Conservation (phyloP, 139 green algal species). For the Chlamydomonas sp. region DNA sequence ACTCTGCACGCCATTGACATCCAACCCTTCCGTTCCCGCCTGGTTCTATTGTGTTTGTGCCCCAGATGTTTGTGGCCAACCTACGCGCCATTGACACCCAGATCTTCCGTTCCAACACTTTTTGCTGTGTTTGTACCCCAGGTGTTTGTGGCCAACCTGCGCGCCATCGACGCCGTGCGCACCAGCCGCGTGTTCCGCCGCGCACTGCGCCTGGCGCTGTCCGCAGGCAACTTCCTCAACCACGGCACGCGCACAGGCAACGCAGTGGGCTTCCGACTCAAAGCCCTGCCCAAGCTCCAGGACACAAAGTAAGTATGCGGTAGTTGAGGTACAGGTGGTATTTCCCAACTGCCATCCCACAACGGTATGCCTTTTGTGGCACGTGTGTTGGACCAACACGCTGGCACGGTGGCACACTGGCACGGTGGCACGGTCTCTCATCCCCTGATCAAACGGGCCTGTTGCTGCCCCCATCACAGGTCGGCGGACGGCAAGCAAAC, state of each 20-base stretch:
- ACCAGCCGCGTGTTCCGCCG: conserved; percentile 38
- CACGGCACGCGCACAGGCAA: conserved; percentile 46
- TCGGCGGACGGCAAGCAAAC: conserved; percentile 51
- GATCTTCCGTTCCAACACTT: too few species aligned
- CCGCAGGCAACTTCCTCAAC: conserved; percentile 71
- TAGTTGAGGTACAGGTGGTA: background rate
- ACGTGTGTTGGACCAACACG: background rate
- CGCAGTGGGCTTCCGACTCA: conserved; percentile 56
- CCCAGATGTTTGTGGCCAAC: conserved; percentile 32
- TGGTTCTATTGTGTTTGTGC: background rate
- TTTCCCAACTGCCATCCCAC: too few species aligned
- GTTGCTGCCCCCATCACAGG: background rate
- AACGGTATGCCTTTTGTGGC: too few species aligned
- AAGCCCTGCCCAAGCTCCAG: conserved; percentile 58
- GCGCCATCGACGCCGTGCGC: conserved; percentile 44
- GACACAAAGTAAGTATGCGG: conserved; percentile 46
- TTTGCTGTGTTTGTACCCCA: background rate
- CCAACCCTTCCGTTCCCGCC: background rate
- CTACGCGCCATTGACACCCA: conserved; percentile 25
- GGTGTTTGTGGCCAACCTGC: conserved; percentile 45
- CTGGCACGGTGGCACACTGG: too few species aligned
- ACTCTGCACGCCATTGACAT: conserved; percentile 34
- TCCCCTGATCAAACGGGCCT: too few species aligned
- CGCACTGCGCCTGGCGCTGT: conserved; percentile 45
- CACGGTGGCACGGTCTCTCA: too few species aligned